Evolutionary conservation across 202 grass and related monocot species (phyloP).

Genomic region (Eragrostis tef): DNA sequence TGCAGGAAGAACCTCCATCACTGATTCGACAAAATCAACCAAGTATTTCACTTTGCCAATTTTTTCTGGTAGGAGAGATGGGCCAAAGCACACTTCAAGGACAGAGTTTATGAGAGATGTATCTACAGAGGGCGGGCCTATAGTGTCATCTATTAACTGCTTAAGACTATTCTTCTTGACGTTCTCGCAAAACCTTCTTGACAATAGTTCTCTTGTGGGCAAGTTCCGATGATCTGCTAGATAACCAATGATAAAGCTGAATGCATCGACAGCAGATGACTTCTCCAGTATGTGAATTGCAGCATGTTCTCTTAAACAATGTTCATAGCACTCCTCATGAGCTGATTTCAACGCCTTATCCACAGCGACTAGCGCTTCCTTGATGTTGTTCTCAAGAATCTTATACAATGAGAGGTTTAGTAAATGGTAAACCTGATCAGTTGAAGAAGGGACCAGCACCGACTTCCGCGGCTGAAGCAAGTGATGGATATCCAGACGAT

Average conservation of each 20-base stretch:
- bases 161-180: slow-evolving; percentile 76
- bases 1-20: slow-evolving; percentile 76
- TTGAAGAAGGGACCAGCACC: slow-evolving; percentile 42
- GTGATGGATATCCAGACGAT: slow-evolving; percentile 36
- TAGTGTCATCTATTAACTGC: slow-evolving; percentile 76
- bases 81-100: slow-evolving; percentile 78
- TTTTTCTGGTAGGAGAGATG: slow-evolving; percentile 59
- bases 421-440: slow-evolving; percentile 67
- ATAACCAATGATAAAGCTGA: slow-evolving; percentile 68
- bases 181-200: slow-evolving; percentile 72
- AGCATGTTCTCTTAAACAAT: slow-evolving; percentile 84
- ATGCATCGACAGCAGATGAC: slow-evolving; percentile 46
- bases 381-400: slow-evolving; percentile 61
- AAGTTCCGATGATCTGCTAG: slow-evolving; percentile 56
- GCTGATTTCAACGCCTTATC: slow-evolving; percentile 67
- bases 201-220: slow-evolving; percentile 57
- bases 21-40: slow-evolving; percentile 79
- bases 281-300: slow-evolving; percentile 58
- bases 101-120: slow-evolving; percentile 70
- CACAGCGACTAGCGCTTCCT: slow-evolving; percentile 64
- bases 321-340: slow-evolving; percentile 56
- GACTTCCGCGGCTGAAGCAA: slow-evolving; percentile 39
- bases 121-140: slow-evolving; percentile 71
- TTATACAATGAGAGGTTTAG: slow-evolving; percentile 80
- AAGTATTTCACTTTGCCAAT: slow-evolving; percentile 61